A percentile compares a stretch with the other conserved stretches of the same genome.
phyloP scores from a whole-genome alignment of 1,139 yeast species.

The Lodderomyces parapsilosis region DNA sequence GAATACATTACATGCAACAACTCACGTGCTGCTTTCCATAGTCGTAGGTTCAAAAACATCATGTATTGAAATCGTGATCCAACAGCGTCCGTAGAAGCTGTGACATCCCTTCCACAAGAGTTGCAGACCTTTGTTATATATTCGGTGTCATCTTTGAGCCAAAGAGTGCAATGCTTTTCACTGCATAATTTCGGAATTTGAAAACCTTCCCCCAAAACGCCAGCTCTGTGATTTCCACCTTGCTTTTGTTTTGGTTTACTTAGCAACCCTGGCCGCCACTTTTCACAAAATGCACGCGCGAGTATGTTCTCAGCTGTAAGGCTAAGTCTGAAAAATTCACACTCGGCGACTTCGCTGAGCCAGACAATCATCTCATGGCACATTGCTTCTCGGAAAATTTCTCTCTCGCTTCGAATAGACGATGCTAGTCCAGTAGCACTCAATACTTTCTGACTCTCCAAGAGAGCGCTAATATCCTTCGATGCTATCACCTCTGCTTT shows the following conservation, averaged over 20 bases:
- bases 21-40: slow-evolving; percentile 67
- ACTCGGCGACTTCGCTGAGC: slow-evolving; percentile 59
- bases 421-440: slow-evolving; percentile 64
- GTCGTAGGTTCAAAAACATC: slow-evolving; percentile 64
- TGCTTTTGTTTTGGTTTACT: slow-evolving; percentile 1
- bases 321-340: slow-evolving; percentile 54
- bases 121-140: slow-evolving; percentile 10
- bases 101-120: not conserved
- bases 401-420: slow-evolving; percentile 66
- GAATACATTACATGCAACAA: slow-evolving; percentile 68
- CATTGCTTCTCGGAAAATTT: slow-evolving; percentile 79
- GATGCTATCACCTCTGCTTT: slow-evolving; percentile 68
- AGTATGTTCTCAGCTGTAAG: slow-evolving; percentile 49
- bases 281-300: slow-evolving; percentile 50
- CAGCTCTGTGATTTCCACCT: slow-evolving; percentile 10
- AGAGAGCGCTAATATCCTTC: slow-evolving; percentile 45
- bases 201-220: not conserved
- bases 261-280: slow-evolving; percentile 57
- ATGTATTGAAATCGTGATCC: slow-evolving; percentile 82
- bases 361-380: slow-evolving; percentile 68
- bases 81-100: not conserved
- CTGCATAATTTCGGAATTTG: slow-evolving; percentile 33
- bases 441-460: slow-evolving; percentile 54
- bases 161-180: not conserved
- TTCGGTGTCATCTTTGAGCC: not conserved